Conservation (phyloP, 495 filamentous ascomycete species). For the Aspergillus indologenus region DNA sequence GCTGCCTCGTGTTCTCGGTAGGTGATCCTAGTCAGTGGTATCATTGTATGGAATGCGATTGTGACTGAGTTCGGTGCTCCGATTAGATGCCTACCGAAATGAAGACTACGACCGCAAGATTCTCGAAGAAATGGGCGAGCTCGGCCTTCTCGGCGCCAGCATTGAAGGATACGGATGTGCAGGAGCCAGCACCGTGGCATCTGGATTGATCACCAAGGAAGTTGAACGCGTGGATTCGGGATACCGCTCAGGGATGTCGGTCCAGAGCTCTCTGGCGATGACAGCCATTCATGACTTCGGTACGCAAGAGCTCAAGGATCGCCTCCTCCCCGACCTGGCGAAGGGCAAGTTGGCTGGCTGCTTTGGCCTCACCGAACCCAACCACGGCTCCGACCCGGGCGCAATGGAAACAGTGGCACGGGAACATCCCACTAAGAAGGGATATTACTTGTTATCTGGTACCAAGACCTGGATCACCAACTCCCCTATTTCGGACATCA, state of each 20-base stretch:
- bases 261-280: conserved; percentile 94
- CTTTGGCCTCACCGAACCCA: conserved; percentile 95
- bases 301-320: conserved; percentile 84
- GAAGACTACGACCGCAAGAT: conserved; percentile 90
- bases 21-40: neutral
- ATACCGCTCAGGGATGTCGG: conserved; percentile 93
- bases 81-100: conserved; percentile 85
- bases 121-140: conserved; percentile 90
- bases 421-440: conserved; percentile 83
- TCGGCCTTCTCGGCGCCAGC: conserved; percentile 86
- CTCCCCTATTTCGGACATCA: conserved; percentile 86
- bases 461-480: conserved; percentile 99
- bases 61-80: conserved; percentile 4
- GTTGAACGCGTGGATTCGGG: conserved; percentile 96
- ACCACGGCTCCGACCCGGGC: conserved; percentile 95
- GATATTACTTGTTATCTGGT: conserved; percentile 75
- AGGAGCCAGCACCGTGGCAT: conserved; percentile 87
- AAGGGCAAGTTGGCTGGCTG: conserved; percentile 84
- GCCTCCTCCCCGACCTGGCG: conserved; percentile 77
- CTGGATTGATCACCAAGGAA: conserved; percentile 89
- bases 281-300: conserved; percentile 95
- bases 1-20: conserved; percentile 83
- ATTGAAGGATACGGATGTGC: conserved; percentile 93
- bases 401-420: conserved; percentile 90
- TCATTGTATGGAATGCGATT: neutral